Evolutionary conservation across 371 early-diverging fungal species (phyloP).

Genomic region (Edhazardia aedis): DNA sequence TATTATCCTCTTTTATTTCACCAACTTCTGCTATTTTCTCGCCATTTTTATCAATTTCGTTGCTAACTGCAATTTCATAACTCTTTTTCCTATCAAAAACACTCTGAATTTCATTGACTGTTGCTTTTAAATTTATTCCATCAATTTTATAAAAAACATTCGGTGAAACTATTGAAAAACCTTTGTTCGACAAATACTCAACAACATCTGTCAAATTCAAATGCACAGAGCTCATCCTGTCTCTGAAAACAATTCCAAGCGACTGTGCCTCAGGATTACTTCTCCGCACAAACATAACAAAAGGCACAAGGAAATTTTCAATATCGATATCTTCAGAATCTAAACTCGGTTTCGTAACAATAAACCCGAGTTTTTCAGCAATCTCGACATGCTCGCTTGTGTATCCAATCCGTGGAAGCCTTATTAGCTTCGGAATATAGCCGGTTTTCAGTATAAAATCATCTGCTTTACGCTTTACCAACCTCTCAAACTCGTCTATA

Average conservation of each 20-base stretch:
- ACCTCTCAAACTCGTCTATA: no score
- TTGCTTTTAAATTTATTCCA: background rate
- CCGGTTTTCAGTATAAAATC: no score
- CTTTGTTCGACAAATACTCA: background rate
- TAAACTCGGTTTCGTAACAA: background rate
- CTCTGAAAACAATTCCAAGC: conserved; percentile 1
- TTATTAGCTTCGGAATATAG: background rate
- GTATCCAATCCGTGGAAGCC: background rate
- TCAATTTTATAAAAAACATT: background rate
- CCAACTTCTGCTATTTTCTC: background rate
- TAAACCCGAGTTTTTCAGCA: background rate
- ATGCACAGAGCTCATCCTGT: background rate
- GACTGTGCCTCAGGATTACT: background rate
- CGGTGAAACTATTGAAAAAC: background rate
- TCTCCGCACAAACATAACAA: background rate
- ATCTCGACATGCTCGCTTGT: background rate
- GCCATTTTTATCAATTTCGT: background rate
- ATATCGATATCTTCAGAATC: conserved; percentile 14
- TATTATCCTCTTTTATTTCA: background rate
- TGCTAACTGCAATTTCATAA: no score
- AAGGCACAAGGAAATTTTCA: background rate
- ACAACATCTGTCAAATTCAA: background rate
- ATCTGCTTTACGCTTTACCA: no score
- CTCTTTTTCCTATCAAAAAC: no score
- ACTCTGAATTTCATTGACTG: no score